Percentiles rank a stretch among this genome's conserved stretches.
These are phyloP conservation scores for Cladosporium cucumerinum DNA, from an alignment of 2,329 filamentous ascomycete genomes.

Conservation along the genomic window DNA sequence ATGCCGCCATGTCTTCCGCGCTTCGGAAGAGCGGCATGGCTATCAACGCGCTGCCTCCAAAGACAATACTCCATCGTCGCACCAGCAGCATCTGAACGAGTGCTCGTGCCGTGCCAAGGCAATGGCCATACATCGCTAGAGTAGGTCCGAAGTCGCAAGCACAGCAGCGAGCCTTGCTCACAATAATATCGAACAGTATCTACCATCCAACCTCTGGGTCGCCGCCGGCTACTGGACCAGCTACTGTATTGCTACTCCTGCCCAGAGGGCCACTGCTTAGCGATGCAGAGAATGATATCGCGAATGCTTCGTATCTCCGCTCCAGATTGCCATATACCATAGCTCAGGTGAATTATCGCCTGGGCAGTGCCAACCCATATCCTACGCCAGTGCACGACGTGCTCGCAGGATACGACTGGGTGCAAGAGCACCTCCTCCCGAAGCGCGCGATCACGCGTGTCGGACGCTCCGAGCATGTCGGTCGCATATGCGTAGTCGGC, in stretches of 20 bases:
- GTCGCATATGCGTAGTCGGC: constrained; percentile 45
- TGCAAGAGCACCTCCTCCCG: constrained; percentile 38
- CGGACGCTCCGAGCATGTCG: constrained; percentile 29
- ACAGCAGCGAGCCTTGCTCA: constrained; percentile 2
- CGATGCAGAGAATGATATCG: constrained; percentile 31
- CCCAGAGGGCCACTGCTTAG: constrained; percentile 41
- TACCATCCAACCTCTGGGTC: constrained; percentile 22
- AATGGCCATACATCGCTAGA: constrained; percentile 43
- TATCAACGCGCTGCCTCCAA: not conserved
- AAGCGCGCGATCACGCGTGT: constrained; percentile 26
- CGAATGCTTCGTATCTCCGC: constrained; percentile 35
- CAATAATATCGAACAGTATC: constrained; percentile 19
- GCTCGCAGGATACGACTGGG: constrained; percentile 47
- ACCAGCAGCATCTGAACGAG: constrained; percentile 15
- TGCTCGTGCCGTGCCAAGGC: constrained; percentile 40
- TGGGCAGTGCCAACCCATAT: constrained; percentile 36
- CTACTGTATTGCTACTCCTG: constrained; percentile 38
- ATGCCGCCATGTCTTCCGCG: constrained; percentile 13
- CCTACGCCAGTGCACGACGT: constrained; percentile 49
- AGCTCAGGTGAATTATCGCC: constrained; percentile 47
- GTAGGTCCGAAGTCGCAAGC: constrained; percentile 26
- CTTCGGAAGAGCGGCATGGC: constrained; percentile 2
- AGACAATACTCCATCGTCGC: not conserved
- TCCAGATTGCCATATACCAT: constrained; percentile 39
- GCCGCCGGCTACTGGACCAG: constrained; percentile 29